Evolutionary conservation across 352 stramenopile genomes (phyloP).

Genomic region (Pythium aristosporum): DNA sequence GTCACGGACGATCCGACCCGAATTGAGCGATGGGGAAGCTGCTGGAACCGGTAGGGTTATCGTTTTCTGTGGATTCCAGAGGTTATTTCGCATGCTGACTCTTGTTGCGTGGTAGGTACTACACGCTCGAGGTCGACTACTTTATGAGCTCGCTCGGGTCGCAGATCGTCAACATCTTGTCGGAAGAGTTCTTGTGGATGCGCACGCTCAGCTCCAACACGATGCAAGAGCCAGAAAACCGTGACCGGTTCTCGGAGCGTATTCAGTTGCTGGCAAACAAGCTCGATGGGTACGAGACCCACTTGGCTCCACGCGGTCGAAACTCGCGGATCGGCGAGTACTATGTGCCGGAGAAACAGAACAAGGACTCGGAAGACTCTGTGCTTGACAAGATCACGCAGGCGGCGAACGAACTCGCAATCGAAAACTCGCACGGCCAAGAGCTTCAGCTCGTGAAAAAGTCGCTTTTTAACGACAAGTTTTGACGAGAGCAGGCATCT

Average conservation of each 20-base stretch:
- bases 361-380: constrained; percentile 73
- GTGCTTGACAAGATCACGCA: constrained; percentile 86
- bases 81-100: neutral
- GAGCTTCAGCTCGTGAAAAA: constrained; percentile 84
- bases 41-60: constrained; percentile 83
- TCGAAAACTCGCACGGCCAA: constrained; percentile 81
- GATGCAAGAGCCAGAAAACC: constrained; percentile 89
- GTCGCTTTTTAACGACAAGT: constrained; percentile 82
- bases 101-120: constrained; percentile 65
- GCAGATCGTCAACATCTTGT: constrained; percentile 92
- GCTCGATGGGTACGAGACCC: constrained; percentile 70
- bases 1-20: constrained; percentile 90
- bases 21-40: constrained; percentile 96
- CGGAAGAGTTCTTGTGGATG: constrained; percentile 93
- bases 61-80: neutral
- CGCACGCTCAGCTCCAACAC: constrained; percentile 88
- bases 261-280: constrained; percentile 87
- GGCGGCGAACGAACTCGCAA: constrained; percentile 82
- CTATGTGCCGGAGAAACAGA: constrained; percentile 84
- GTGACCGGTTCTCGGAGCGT: constrained; percentile 88
- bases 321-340: constrained; percentile 82
- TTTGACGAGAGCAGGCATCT: constrained; percentile 24
- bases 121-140: constrained; percentile 95
- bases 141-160: constrained; percentile 94
- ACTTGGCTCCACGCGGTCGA: constrained; percentile 55